phyloP scores from a whole-genome alignment of 2,329 filamentous ascomycete genomes.

The Fusarium tjaetaba region DNA sequence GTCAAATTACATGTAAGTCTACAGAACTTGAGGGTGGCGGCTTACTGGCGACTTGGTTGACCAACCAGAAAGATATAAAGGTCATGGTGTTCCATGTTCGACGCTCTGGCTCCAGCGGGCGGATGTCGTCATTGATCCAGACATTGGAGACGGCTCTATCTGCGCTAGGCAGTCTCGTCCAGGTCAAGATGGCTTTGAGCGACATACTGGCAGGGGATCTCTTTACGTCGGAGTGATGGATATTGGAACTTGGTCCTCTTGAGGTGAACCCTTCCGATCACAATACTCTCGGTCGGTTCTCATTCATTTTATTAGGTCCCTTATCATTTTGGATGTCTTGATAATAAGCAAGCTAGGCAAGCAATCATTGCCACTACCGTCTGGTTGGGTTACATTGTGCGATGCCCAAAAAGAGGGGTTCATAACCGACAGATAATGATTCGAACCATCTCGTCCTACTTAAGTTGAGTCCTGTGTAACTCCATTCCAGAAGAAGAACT shows the following conservation, averaged over 20 bases:
- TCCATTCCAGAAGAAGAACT: not conserved
- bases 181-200: not conserved
- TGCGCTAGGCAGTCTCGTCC: not conserved
- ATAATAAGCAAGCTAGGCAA: not conserved
- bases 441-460: not conserved
- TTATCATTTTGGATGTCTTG: not conserved
- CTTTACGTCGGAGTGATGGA: not conserved
- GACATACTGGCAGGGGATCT: rapidly evolving
- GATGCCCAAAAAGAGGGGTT: not conserved
- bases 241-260: no score
- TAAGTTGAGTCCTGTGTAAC: not conserved
- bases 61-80: not conserved
- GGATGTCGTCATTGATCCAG: not conserved
- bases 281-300: rapidly evolving
- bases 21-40: rapidly evolving
- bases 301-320: not conserved
- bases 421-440: not conserved
- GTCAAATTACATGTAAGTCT: not conserved
- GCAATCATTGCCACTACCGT: not conserved
- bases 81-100: not conserved
- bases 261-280: rapidly evolving
- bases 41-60: not conserved
- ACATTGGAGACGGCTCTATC: not conserved
- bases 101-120: not conserved
- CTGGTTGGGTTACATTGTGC: not conserved